Evolutionary conservation across 169 alveolate genomes (phyloP), one percentile per base, ranked within the genome.

Genomic region (Plasmodium billcollinsi): DNA sequence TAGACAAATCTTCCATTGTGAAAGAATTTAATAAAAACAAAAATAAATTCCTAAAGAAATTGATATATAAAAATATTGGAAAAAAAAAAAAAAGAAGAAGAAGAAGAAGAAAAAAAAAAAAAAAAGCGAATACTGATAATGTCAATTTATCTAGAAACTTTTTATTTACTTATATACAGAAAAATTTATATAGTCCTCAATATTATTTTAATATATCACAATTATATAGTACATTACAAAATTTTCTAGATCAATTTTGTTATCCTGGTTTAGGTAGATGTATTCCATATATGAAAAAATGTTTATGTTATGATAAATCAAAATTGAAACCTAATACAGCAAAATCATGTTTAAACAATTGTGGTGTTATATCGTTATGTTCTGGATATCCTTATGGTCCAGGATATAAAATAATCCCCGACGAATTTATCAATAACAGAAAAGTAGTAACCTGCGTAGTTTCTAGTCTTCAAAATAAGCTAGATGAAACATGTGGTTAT

Each of bases 401-500:
- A 20, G 11, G 8, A 49, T 2, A 14, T 14, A 52, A 72, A 12
- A 2, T 2, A 49, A 61, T 86, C 20, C 88, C 86, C 9, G 6
- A 20, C 2, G 43, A 7, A 1, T 73, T 45, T 72, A 43, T 86
- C 5, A 18, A 21, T 2, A 86, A 43, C 49, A 43, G 49, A 61
- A 86, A 4, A 66, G 21, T 59, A 33, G 21, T 26, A 65, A 86
- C 70, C 2, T 86, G 92, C 49, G 71, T 86, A 56, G 49, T 71
- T 7, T 86, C 92, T 11, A 15, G 20, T 5, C 14, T 59, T 39
- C 92, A 86, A 71, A 58, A 71, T 24, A 86, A 45, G 49, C 50
- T 86, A 72, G 66, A 86, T 39, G 29, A 12, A 4, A 15, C n/a
- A 15, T 86, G 92, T 20, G 92, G 92, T 14, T 52, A 71, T 71